phyloP scores from a whole-genome alignment of 345 rosid species.

The Erucastrum elatum region DNA sequence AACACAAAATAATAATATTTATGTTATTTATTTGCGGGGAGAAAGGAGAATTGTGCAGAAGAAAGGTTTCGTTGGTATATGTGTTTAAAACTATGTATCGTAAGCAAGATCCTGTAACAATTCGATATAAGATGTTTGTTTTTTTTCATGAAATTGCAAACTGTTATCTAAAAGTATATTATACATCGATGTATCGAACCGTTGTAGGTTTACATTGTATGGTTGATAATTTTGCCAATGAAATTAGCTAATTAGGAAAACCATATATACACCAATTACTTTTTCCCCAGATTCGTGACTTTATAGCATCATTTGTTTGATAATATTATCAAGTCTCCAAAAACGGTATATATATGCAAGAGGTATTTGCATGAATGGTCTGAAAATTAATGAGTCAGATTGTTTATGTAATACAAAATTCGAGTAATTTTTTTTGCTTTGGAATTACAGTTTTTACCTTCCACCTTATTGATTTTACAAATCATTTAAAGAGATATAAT shows the following conservation, averaged over 20 bases:
- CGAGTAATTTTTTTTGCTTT: neutral
- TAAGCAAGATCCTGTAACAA: constrained; percentile 17
- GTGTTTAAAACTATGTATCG: constrained; percentile 3
- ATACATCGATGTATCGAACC: neutral
- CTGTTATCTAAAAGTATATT: neutral
- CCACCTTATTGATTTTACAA: neutral
- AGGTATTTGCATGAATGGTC: neutral
- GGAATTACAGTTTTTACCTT: neutral
- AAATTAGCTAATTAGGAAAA: neutral
- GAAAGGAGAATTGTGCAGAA: constrained; percentile 14
- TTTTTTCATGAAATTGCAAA: constrained; percentile 3
- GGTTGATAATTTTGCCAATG: neutral
- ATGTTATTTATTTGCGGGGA: constrained; percentile 11
- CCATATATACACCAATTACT: neutral
- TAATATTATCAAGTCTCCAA: neutral
- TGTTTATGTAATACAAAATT: neutral
- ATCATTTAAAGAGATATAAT: neutral
- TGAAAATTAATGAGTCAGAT: neutral
- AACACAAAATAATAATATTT: neutral
- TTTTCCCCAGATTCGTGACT: neutral
- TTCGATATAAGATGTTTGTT: constrained; percentile 7
- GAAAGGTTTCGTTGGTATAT: constrained; percentile 15
- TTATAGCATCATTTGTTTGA: neutral
- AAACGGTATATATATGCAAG: neutral
- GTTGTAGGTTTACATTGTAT: neutral